Percentiles rank a stretch among this genome's conserved stretches.
Conservation (phyloP, 164 flowering plant species). For the Paratinospora sagittata region DNA sequence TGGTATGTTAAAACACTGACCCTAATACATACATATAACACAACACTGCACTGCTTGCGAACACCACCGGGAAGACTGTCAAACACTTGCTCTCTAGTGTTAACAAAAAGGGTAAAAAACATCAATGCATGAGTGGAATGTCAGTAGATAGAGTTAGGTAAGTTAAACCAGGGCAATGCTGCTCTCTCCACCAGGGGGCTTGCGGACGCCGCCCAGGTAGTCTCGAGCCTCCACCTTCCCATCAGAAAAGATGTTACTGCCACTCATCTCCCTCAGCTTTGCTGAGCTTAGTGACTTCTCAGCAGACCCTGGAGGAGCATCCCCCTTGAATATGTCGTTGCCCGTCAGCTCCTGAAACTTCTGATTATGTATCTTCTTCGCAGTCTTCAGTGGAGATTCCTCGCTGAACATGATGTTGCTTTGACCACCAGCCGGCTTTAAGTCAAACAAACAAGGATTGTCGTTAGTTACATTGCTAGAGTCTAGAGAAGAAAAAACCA, state of each 20-base stretch:
- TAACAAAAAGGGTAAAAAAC: neutral
- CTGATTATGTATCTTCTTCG: conserved; percentile 76
- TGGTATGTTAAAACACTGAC: conserved; percentile 23
- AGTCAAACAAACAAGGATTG: neutral
- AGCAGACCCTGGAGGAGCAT: conserved; percentile 57
- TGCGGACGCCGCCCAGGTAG: conserved; percentile 86
- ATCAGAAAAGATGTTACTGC: conserved; percentile 87
- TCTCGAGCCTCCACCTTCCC: conserved; percentile 69
- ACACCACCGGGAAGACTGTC: neutral
- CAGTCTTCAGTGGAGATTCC: conserved; percentile 55
- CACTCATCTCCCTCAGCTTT: conserved; percentile 84
- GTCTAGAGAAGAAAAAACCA: neutral
- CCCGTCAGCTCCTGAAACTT: conserved; percentile 84
- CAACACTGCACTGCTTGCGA: neutral
- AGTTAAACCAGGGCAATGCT: conserved; percentile 81
- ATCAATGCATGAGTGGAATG: conserved; percentile 1
- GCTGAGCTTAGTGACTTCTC: conserved; percentile 82
- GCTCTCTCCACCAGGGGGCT: conserved; percentile 99
- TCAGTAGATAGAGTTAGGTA: conserved; percentile 15
- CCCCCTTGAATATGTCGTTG: conserved; percentile 85
- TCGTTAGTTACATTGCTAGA: neutral
- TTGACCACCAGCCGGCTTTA: conserved; percentile 53
- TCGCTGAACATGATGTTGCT: conserved; percentile 50
- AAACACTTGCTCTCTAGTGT: neutral
- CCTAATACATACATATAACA: conserved; percentile 2